A percentile compares a stretch with the other conserved stretches of the same genome.
These are phyloP conservation scores for Hymenoscyphus fraxineus DNA, from an alignment of 2,329 filamentous ascomycete species.

Conservation along the genomic window DNA sequence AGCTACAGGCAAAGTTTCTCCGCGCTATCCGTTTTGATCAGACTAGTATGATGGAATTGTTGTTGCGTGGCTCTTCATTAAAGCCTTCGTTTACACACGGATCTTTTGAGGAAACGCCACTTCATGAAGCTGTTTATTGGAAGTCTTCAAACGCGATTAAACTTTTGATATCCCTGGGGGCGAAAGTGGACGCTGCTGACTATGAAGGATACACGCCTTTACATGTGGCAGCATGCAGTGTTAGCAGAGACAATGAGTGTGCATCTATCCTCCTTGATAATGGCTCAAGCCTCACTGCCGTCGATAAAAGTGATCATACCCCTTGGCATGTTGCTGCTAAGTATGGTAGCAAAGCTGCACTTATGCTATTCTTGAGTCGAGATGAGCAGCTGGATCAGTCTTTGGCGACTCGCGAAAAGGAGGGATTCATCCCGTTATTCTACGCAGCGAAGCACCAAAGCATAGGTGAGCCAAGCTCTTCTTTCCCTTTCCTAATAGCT, in stretches of 20 bases:
- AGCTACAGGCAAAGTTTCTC: background rate
- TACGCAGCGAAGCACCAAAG: background rate
- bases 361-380: background rate
- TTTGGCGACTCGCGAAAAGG: background rate
- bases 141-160: background rate
- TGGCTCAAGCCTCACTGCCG: background rate
- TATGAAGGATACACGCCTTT: background rate
- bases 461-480: background rate
- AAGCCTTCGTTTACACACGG: background rate
- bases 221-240: background rate
- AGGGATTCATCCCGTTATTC: conserved; percentile 1
- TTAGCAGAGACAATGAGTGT: background rate
- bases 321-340: background rate
- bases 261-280: conserved; percentile 3
- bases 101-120: background rate
- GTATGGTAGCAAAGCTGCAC: background rate
- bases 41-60: background rate
- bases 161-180: background rate
- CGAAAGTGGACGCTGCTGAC: background rate
- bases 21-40: conserved; percentile 2
- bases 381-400: background rate
- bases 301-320: background rate
- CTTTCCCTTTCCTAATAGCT: rapidly evolving
- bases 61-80: background rate
- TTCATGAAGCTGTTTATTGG: background rate